Evolutionary conservation across 805 yeast species (phyloP), one percentile per base, ranked within the genome.

Genomic region (Pichia gijzeniarum): DNA sequence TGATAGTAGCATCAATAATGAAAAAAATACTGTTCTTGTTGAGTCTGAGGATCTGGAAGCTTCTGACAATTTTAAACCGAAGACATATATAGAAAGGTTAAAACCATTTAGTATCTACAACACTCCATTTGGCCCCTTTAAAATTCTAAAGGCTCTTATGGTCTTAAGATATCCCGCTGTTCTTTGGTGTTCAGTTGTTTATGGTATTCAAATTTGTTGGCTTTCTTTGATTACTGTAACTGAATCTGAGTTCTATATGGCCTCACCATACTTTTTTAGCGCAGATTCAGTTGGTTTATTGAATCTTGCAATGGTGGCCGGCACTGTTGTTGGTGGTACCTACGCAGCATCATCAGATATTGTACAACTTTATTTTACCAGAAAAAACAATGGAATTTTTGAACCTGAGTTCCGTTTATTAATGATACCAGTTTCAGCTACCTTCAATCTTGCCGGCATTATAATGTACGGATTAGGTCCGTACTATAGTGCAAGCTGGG

Each of bases 161-260:
- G 38, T 33, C 22, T 3, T 40, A 17, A 40, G 38, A 33, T 40
- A 40, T 22, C 43, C 43, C 10, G 38, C 44, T 3, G 44, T 41
- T 25, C 9, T 16, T 5, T 41, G 44, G 44, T 35, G 38, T 20
- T 18, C 33, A 16, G 2, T 34, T 33, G 32, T n/a, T 13, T 33
- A 33, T 41, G 44, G 44, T 21, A 22, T 41, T 2, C 44, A 41
- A 27, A 34, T 41, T 35, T 41, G 44, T 8, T 41, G 44, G 44
- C 17, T 41, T 13, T 41, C 44, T 7, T 41, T 41, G 14, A 41
- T 41, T 9, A 22, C 44, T 2, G 38, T 41, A 13, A 12, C 38
- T 5, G 32, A 41, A 19, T 12, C 44, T 28, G 25, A 34, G 19
- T 41, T 41, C 10, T 41, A 33, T 10, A 22, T 22, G 22, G 44